A percentile compares a stretch with the other conserved stretches of the same genome.
phyloP scores from a whole-genome alignment of 768 basidiomycete genomes.

The Leucocoprinus leucothites region DNA sequence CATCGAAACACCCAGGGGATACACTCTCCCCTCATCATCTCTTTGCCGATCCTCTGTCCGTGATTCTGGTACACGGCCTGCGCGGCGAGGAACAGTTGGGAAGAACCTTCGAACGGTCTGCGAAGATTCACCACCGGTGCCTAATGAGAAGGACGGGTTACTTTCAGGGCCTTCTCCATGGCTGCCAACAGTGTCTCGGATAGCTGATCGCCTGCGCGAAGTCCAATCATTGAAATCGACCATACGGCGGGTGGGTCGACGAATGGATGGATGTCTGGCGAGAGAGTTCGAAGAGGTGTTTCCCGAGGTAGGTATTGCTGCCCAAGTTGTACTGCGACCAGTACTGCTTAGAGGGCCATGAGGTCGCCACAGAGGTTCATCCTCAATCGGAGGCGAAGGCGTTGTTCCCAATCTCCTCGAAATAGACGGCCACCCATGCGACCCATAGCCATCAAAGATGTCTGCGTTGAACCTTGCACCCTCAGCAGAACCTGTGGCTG shows the following conservation, averaged over 20 bases:
- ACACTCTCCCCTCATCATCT: background rate
- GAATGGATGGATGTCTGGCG: conserved; percentile 57
- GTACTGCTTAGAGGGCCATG: background rate
- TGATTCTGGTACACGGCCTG: background rate
- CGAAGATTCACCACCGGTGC: background rate
- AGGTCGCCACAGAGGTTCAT: conserved; percentile 7
- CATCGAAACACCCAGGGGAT: background rate
- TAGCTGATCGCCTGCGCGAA: conserved; percentile 55
- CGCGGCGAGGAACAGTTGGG: conserved; percentile 7
- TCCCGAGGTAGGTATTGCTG: conserved; percentile 19
- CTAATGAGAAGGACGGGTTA: background rate
- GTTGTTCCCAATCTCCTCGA: conserved; percentile 20
- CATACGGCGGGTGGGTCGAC: conserved; percentile 52
- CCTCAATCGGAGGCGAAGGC: conserved; percentile 31
- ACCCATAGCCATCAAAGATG: conserved; percentile 60
- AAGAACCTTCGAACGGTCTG: conserved; percentile 15
- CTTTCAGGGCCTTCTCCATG: conserved; percentile 26
- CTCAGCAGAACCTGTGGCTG: conserved; percentile 37
- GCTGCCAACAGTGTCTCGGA: conserved; percentile 29
- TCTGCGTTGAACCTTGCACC: conserved; percentile 58
- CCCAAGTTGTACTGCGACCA: conserved; percentile 2
- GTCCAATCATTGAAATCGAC: conserved; percentile 76
- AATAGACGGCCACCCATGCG: conserved; percentile 20
- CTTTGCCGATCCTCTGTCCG: background rate
- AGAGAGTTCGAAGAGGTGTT: conserved; percentile 27